Conservation (phyloP, 2,329 filamentous ascomycete genomes). For the Sporothrix humicola region DNA sequence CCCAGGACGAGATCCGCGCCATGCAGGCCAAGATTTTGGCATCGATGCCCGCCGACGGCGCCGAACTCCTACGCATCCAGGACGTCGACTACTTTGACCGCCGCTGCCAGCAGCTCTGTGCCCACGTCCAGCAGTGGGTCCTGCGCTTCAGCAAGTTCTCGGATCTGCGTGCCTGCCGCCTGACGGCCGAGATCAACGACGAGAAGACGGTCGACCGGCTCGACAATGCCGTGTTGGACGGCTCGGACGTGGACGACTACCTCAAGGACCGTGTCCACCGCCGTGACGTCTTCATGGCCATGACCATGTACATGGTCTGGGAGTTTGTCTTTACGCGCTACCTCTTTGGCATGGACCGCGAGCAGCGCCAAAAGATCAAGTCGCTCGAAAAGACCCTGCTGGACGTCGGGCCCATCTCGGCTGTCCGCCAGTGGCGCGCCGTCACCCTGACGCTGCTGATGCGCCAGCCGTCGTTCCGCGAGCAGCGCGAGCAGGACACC, state of each 20-base stretch:
- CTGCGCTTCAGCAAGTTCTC: constrained; percentile 97
- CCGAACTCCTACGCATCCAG: constrained; percentile 71
- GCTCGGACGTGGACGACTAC: constrained; percentile 87
- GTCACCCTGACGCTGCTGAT: constrained; percentile 90
- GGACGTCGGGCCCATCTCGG: constrained; percentile 83
- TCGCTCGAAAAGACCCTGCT: constrained; percentile 87
- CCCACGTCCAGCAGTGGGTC: constrained; percentile 97
- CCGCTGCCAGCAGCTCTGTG: constrained; percentile 91
- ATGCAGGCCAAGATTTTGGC: constrained; percentile 64
- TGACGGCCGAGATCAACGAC: constrained; percentile 83
- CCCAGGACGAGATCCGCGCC: constrained; percentile 65
- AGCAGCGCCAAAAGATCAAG: constrained; percentile 97
- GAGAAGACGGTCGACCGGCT: constrained; percentile 93
- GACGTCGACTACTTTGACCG: constrained; percentile 96
- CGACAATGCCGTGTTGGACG: constrained; percentile 92
- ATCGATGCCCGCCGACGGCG: constrained; percentile 61
- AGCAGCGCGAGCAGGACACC: constrained; percentile 85
- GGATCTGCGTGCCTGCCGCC: constrained; percentile 83
- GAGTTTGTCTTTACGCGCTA: constrained; percentile 98
- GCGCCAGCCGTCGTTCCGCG: constrained; percentile 76
- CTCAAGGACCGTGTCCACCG: constrained; percentile 86
- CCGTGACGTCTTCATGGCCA: constrained; percentile 96
- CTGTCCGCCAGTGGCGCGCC: constrained; percentile 97
- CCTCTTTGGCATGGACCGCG: constrained; percentile 96
- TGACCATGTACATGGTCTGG: constrained; percentile 99